Evolutionary conservation across 305 asterid species (phyloP).

Genomic region (Fraxinus greggii): DNA sequence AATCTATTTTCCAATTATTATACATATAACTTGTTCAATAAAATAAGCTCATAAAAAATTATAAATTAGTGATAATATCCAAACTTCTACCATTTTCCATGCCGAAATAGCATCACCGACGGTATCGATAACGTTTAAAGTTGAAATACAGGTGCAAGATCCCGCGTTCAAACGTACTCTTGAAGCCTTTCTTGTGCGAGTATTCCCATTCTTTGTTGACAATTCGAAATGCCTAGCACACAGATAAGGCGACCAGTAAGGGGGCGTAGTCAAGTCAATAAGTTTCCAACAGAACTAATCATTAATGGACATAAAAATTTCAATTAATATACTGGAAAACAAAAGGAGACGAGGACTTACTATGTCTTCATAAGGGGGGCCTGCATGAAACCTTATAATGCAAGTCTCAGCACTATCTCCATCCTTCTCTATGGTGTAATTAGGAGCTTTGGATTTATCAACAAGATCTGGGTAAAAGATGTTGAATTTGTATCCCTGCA

Average conservation of each 20-base stretch:
- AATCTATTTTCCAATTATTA: not conserved
- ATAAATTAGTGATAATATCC: not conserved
- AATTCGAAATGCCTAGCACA: constrained; percentile 64
- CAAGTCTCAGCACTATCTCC: constrained; percentile 73
- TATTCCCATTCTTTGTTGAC: constrained; percentile 88
- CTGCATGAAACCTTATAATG: constrained; percentile 70
- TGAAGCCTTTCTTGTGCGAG: constrained; percentile 79
- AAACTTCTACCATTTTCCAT: not conserved
- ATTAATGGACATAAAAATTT: not conserved
- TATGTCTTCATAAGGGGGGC: constrained; percentile 87
- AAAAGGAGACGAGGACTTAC: constrained; percentile 41
- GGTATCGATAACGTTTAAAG: constrained; percentile 71
- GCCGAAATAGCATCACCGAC: constrained; percentile 46
- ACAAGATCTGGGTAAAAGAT: constrained; percentile 77
- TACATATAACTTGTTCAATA: not conserved
- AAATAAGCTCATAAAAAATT: not conserved
- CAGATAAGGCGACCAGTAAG: constrained; percentile 4
- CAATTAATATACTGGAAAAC: not conserved
- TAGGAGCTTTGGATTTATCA: constrained; percentile 66
- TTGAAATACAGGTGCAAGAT: constrained; percentile 72
- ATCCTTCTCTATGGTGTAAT: constrained; percentile 61
- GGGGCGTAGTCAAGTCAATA: not conserved
- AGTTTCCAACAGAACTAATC: not conserved
- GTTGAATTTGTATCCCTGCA: constrained; percentile 79
- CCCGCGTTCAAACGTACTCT: constrained; percentile 72